Percentiles rank a stretch among this genome's conserved stretches.
phyloP scores from a whole-genome alignment of 2,329 filamentous ascomycete species.

The Stachybotrys chartarum region DNA sequence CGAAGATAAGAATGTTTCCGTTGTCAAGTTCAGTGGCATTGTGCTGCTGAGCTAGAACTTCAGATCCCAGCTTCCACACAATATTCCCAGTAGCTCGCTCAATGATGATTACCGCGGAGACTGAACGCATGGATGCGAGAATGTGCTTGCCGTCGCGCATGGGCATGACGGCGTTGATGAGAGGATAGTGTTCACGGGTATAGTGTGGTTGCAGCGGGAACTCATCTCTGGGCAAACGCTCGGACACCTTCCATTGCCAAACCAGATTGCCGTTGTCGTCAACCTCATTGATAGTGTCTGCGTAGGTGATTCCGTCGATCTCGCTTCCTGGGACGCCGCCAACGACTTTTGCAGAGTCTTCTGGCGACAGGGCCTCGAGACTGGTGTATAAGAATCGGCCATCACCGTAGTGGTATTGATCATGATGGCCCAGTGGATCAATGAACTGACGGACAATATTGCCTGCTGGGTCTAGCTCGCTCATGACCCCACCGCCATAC shows the following conservation, averaged over 20 bases:
- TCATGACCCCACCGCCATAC: slow-evolving; percentile 21
- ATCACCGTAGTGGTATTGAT: slow-evolving; percentile 20
- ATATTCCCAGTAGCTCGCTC: slow-evolving; percentile 16
- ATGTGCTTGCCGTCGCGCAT: slow-evolving; percentile 18
- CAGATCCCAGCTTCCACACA: slow-evolving; percentile 16
- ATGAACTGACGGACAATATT: slow-evolving; percentile 17
- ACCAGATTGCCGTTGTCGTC: slow-evolving; percentile 12
- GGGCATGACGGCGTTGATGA: slow-evolving; percentile 20
- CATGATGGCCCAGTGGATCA: slow-evolving; percentile 18
- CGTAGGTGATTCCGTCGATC: slow-evolving; percentile 18
- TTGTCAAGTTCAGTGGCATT: slow-evolving; percentile 20
- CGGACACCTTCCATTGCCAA: slow-evolving; percentile 22
- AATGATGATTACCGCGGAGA: slow-evolving; percentile 20
- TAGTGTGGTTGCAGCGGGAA: slow-evolving; percentile 21
- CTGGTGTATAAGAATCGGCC: slow-evolving; percentile 17
- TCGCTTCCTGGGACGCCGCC: slow-evolving; percentile 17
- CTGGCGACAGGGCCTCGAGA: slow-evolving; percentile 16
- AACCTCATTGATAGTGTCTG: slow-evolving; percentile 20
- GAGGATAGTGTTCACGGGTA: slow-evolving; percentile 21
- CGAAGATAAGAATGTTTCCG: slow-evolving; percentile 23
- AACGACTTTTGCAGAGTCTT: slow-evolving; percentile 17
- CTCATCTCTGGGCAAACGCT: slow-evolving; percentile 14
- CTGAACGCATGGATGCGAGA: slow-evolving; percentile 18
- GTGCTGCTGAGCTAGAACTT: slow-evolving; percentile 19
- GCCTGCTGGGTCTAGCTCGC: slow-evolving; percentile 15